Evolutionary conservation across 2,329 filamentous ascomycete species (phyloP).

Genomic region (Aspergillus intermedius): DNA sequence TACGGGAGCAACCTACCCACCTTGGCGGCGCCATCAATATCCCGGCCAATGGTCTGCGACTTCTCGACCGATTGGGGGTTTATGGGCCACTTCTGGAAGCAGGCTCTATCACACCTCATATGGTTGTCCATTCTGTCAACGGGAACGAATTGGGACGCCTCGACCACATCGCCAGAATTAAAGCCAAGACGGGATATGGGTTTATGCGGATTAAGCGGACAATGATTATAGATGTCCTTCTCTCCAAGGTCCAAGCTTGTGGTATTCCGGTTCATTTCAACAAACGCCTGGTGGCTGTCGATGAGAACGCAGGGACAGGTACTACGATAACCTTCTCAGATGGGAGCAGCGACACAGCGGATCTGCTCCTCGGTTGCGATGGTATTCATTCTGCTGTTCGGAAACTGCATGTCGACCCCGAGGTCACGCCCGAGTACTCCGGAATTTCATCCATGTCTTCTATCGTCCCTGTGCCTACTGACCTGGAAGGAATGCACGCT

Average conservation of each 20-base stretch:
- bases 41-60: slow-evolving; percentile 23
- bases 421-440: slow-evolving; percentile 25
- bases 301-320: slow-evolving; percentile 9
- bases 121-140: slow-evolving; percentile 10
- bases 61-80: slow-evolving; percentile 20
- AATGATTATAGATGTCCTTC: slow-evolving; percentile 21
- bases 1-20: slow-evolving; percentile 22
- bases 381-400: slow-evolving; percentile 35
- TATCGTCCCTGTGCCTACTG: slow-evolving; percentile 5
- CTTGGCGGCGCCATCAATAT: slow-evolving; percentile 26
- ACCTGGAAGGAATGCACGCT: slow-evolving; percentile 3
- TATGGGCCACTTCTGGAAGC: slow-evolving; percentile 9
- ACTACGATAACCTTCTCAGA: slow-evolving; percentile 11
- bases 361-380: slow-evolving; percentile 31
- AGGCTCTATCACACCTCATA: slow-evolving; percentile 7
- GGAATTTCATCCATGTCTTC: slow-evolving; percentile 19
- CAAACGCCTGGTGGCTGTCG: slow-evolving; percentile 14
- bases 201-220: slow-evolving; percentile 21
- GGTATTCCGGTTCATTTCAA: slow-evolving; percentile 19
- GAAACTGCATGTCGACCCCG: slow-evolving; percentile 23
- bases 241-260: slow-evolving; percentile 9
- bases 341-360: slow-evolving; percentile 8
- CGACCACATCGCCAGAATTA: slow-evolving; percentile 10
- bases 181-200: slow-evolving; percentile 7
- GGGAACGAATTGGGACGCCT: slow-evolving; percentile 8